Percentiles rank a stretch among this genome's conserved stretches.
Conservation (phyloP, 768 basidiomycete genomes). For the Pulveroboletus sp. region DNA sequence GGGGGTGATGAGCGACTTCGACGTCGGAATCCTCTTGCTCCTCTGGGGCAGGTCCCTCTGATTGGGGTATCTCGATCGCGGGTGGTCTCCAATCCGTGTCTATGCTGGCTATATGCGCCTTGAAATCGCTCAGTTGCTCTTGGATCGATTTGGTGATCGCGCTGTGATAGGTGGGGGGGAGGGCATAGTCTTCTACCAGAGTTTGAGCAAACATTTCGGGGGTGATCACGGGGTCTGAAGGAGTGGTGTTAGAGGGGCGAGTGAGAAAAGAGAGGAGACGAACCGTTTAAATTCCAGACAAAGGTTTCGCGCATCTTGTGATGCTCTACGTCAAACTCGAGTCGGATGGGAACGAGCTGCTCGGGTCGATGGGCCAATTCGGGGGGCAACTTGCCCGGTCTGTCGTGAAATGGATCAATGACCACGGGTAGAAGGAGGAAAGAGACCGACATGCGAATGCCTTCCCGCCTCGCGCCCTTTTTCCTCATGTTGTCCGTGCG, state of each 20-base stretch:
- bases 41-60: slow-evolving; percentile 22
- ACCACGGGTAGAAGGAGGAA: background rate
- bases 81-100: slow-evolving; percentile 40
- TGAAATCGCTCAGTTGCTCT: slow-evolving; percentile 81
- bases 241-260: background rate
- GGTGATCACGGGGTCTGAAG: slow-evolving; percentile 78
- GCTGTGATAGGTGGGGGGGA: slow-evolving; percentile 59
- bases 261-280: slow-evolving; percentile 19
- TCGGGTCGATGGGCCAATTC: slow-evolving; percentile 65
- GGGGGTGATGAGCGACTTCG: slow-evolving; percentile 17
- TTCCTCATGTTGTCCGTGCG: slow-evolving; percentile 35
- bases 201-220: slow-evolving; percentile 89
- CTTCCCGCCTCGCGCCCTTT: slow-evolving; percentile 59
- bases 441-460: slow-evolving; percentile 66
- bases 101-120: slow-evolving; percentile 57
- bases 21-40: slow-evolving; percentile 31
- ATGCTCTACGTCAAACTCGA: slow-evolving; percentile 95
- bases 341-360: slow-evolving; percentile 87
- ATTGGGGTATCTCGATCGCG: slow-evolving; percentile 19
- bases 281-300: slow-evolving; percentile 94
- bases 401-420: slow-evolving; percentile 22
- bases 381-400: slow-evolving; percentile 56
- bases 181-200: slow-evolving; percentile 84
- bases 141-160: slow-evolving; percentile 80
- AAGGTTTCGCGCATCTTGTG: slow-evolving; percentile 95